Evolutionary conservation across 495 filamentous ascomycete species (phyloP), one percentile per base, ranked within the genome.

Genomic region (Daldinia childiae): DNA sequence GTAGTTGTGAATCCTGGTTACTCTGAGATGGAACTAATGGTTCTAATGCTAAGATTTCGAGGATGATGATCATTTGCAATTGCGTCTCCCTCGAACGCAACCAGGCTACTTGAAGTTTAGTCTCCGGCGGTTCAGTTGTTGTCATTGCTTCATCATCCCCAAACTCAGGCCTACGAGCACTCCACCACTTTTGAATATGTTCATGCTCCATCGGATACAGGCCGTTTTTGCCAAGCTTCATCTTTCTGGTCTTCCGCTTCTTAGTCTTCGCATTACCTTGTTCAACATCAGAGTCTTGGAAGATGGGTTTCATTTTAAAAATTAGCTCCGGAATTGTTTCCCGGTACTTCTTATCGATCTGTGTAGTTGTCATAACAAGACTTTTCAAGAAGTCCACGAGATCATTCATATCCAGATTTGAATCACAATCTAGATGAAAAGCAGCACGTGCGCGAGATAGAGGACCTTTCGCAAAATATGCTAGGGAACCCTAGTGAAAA

Each of bases 381-480:
- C 87, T 87, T 69, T 90, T 87, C 26, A 97, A 82, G 65, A 91
- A 95, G 1, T 84, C 82, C 52, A 90, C 79, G 3, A 97, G 80
- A 52, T 92, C 86, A 70, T 82, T 75, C 77, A 82, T 83, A 15
- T 87, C 83, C n/a, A 87, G 77, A 52, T 79, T 82, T 6, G 80
- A 77, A 61, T 87, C 85, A 63, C 78, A 83, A 27, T 87, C 82
- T 27, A 87, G 79, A 71, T 91, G 87, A 68, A 97, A 93, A 36
- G 89, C 88, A 54, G 90, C 90, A 60, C 95, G 87, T 21, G 92
- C 93, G 73, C 93, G 87, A n/a, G 96, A 92, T 21, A 98, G 84
- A 4, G 95, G 93, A 1, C 95, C 95, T 83, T 99, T 99, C 19
- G 95, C 92, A 83, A 98, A 99, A 78, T 97, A 99, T 69, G 95